Percentiles rank a stretch among this genome's conserved stretches.
Evolutionary conservation across 1,284 basidiomycete genomes (phyloP).

Genomic region (Irpex sp.): DNA sequence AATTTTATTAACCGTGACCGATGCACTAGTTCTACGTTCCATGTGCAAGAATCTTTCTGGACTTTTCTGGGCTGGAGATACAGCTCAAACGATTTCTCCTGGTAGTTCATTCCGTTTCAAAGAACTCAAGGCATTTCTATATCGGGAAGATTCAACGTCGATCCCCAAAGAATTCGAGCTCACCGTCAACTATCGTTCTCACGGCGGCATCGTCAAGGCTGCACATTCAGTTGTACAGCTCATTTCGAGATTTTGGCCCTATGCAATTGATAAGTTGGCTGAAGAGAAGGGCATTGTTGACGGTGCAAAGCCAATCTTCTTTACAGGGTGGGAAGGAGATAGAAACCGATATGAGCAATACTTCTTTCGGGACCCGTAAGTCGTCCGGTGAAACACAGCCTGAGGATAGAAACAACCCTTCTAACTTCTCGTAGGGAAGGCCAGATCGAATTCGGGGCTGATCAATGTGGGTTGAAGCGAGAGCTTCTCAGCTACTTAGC

Average conservation of each 20-base stretch:
- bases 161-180: constrained; percentile 55
- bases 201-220: constrained; percentile 60
- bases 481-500: not conserved
- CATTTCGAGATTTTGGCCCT: constrained; percentile 59
- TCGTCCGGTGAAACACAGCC: constrained; percentile 9
- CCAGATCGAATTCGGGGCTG: constrained; percentile 61
- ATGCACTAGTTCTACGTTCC: constrained; percentile 47
- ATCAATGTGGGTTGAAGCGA: constrained; percentile 49
- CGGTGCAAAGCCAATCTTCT: constrained; percentile 59
- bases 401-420: too few species aligned
- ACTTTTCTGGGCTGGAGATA: constrained; percentile 77
- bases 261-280: constrained; percentile 59
- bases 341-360: constrained; percentile 55
- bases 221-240: constrained; percentile 63
- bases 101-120: constrained; percentile 72
- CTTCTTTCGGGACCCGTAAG: constrained; percentile 46
- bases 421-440: constrained; percentile 32
- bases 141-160: constrained; percentile 39
- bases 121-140: constrained; percentile 65
- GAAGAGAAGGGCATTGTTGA: constrained; percentile 56
- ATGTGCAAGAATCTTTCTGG: constrained; percentile 64
- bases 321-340: constrained; percentile 49
- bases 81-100: constrained; percentile 71
- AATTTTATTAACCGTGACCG: not conserved
- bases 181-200: constrained; percentile 65